Percentiles rank a stretch among this genome's conserved stretches.
Conservation (phyloP, 176 grass and related monocot genomes). For the Triticum turgidum region DNA sequence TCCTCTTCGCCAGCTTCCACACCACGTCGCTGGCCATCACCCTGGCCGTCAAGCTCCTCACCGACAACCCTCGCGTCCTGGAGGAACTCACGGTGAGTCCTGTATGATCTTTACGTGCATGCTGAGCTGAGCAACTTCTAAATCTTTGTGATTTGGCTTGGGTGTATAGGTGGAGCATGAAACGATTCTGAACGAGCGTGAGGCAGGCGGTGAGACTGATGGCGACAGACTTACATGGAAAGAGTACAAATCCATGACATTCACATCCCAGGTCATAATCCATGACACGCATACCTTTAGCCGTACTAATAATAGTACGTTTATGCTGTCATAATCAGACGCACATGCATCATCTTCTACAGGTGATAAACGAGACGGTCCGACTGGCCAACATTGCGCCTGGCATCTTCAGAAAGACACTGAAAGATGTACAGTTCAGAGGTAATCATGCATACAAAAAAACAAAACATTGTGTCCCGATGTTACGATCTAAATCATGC, state of each 20-base stretch:
- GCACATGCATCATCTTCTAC: not conserved
- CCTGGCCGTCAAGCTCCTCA: constrained; percentile 51
- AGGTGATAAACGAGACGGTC: constrained; percentile 63
- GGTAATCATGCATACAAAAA: constrained; percentile 15
- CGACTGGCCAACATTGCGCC: constrained; percentile 56
- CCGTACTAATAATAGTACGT: not conserved
- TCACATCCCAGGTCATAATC: constrained; percentile 44
- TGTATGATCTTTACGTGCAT: not conserved
- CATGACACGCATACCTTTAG: constrained; percentile 15
- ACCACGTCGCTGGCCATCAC: constrained; percentile 63
- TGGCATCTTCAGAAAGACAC: constrained; percentile 57
- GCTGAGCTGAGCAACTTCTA: not conserved
- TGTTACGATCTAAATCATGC: not conserved
- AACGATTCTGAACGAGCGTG: constrained; percentile 29
- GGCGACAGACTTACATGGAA: constrained; percentile 44
- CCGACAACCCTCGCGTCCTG: constrained; percentile 40
- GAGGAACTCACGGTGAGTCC: constrained; percentile 46
- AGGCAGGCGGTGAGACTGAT: not conserved
- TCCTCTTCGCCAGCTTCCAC: constrained; percentile 68
- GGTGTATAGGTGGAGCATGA: constrained; percentile 46
- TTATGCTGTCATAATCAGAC: not conserved
- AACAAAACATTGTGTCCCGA: not conserved
- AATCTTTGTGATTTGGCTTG: not conserved
- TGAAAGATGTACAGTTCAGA: constrained; percentile 45
- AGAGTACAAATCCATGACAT: constrained; percentile 54